A percentile compares a stretch with the other conserved stretches of the same genome.
Evolutionary conservation across 768 basidiomycete species (phyloP).

Genomic region (Boletus edulis): DNA sequence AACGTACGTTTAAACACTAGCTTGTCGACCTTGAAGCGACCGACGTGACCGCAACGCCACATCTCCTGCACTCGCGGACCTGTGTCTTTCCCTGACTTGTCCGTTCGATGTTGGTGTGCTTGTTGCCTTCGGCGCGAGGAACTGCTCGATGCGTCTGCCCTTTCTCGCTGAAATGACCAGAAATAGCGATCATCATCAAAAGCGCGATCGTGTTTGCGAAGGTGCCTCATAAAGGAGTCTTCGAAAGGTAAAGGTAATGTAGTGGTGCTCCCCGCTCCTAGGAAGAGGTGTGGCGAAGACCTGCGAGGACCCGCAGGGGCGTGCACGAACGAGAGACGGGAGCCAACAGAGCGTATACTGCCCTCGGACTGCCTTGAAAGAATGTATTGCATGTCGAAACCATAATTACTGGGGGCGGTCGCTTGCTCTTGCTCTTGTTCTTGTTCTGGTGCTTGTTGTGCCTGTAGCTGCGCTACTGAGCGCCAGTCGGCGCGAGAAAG

Average conservation of each 20-base stretch:
- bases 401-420: conserved; percentile 23
- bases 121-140: conserved; percentile 25
- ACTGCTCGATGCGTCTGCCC: conserved; percentile 33
- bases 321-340: conserved; percentile 20
- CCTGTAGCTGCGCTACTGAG: conserved; percentile 41
- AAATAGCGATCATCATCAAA: conserved; percentile 43
- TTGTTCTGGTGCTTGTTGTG: conserved; percentile 12
- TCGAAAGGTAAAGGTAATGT: conserved; percentile 31
- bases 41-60: conserved; percentile 64
- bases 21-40: conserved; percentile 60
- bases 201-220: conserved; percentile 39
- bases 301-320: background rate
- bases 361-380: conserved; percentile 34
- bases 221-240: conserved; percentile 39
- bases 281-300: conserved; percentile 29
- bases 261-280: conserved; percentile 32
- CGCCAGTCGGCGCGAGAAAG: conserved; percentile 48
- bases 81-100: conserved; percentile 19
- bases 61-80: conserved; percentile 46
- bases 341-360: conserved; percentile 31
- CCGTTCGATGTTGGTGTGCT: conserved; percentile 9
- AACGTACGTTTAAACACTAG: conserved; percentile 35
- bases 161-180: conserved; percentile 63
- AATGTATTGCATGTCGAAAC: conserved; percentile 46
- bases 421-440: background rate